A percentile compares a stretch with the other conserved stretches of the same genome.
These are phyloP conservation scores for Mallotus nudiflorus DNA, from an alignment of 345 rosid genomes.

Conservation along the genomic window DNA sequence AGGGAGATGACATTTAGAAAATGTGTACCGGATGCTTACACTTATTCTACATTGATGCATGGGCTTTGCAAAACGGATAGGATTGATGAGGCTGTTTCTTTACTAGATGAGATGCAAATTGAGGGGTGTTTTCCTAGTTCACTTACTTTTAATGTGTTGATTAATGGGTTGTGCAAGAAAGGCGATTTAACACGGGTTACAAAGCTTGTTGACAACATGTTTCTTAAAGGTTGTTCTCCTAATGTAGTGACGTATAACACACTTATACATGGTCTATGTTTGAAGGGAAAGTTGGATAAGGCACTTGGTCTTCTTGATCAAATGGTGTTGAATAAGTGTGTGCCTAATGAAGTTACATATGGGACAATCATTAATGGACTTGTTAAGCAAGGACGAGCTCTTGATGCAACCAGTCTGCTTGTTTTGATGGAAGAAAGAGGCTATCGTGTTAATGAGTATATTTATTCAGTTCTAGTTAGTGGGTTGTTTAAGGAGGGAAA, in stretches of 20 bases:
- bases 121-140: conserved; percentile 78
- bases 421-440: conserved; percentile 76
- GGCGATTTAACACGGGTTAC: conserved; percentile 71
- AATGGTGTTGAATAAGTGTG: conserved; percentile 69
- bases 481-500: conserved; percentile 86
- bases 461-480: conserved; percentile 67
- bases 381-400: conserved; percentile 64
- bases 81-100: conserved; percentile 75
- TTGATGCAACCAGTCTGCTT: conserved; percentile 54
- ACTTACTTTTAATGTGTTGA: conserved; percentile 68
- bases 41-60: conserved; percentile 89
- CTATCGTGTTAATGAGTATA: conserved; percentile 53
- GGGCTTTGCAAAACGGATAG: conserved; percentile 84
- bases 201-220: conserved; percentile 90
- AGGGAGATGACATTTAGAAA: conserved; percentile 64
- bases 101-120: conserved; percentile 93
- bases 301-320: conserved; percentile 76
- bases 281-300: conserved; percentile 75
- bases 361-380: conserved; percentile 83
- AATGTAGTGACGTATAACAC: conserved; percentile 85
- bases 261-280: conserved; percentile 82
- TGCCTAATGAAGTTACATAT: conserved; percentile 81
- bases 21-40: conserved; percentile 70
- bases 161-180: conserved; percentile 79
- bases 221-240: conserved; percentile 84